Conservation (phyloP, 176 grass and related monocot genomes). For the maize (Zea mays) region Zm-B73-REFERENCE-NAM-5.0 NC_050096.1:35919001-35919500, state of each 20-base stretch:
- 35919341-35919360: not conserved
- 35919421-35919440: not conserved
- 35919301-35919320: conserved; percentile 9
- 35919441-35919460: not conserved
- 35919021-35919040: conserved; percentile 27
- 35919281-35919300: conserved; percentile 2
- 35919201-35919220: too few species aligned
- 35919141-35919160: conserved; percentile 28
- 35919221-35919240: not conserved
- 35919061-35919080: not conserved
- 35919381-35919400: too few species aligned
- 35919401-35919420: not conserved
- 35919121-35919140: conserved; percentile 17
- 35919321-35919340: conserved; percentile 18
- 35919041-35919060: conserved; percentile 25
- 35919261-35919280: conserved; percentile 1
- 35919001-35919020: conserved; percentile 12
- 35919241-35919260: conserved; percentile 18
- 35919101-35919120: conserved; percentile 16
- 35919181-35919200: conserved; percentile 30
- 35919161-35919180: not conserved
- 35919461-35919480: not conserved
- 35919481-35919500: conserved; percentile 23
- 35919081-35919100: conserved; percentile 10
- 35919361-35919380: conserved; percentile 17